Percentiles rank a stretch among this genome's conserved stretches.
Conservation (phyloP, 2,329 filamentous ascomycete genomes). For the Harringtonia lauricola region DNA sequence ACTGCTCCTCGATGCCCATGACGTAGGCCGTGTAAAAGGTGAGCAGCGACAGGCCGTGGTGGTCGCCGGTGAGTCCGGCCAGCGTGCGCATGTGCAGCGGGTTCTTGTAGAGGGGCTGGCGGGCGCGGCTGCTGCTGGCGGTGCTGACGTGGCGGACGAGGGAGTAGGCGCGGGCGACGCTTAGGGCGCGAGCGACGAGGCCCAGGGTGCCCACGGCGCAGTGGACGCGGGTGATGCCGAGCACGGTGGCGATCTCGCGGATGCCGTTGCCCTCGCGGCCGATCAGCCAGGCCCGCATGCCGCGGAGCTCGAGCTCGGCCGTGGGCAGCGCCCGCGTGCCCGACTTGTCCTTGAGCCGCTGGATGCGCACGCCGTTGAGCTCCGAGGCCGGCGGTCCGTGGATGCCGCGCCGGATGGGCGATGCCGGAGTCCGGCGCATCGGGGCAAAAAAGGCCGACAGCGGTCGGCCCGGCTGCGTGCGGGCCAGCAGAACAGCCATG, state of each 20-base stretch:
- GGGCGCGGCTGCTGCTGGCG: constrained; percentile 29
- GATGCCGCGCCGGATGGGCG: constrained; percentile 15
- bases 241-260: constrained; percentile 54
- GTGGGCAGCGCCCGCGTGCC: constrained; percentile 61
- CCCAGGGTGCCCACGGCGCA: constrained; percentile 41
- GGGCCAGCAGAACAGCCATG: constrained; percentile 54
- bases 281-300: constrained; percentile 54
- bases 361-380: constrained; percentile 57
- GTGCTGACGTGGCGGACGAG: constrained; percentile 42
- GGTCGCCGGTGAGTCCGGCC: constrained; percentile 42
- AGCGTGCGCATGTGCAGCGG: constrained; percentile 47
- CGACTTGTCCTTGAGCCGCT: constrained; percentile 61
- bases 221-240: constrained; percentile 56
- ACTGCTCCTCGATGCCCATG: constrained; percentile 37
- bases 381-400: constrained; percentile 23
- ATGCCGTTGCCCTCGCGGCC: constrained; percentile 57
- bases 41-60: constrained; percentile 45
- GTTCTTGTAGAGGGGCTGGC: constrained; percentile 37
- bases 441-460: constrained; percentile 57
- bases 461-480: constrained; percentile 34
- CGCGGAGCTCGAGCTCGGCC: constrained; percentile 55
- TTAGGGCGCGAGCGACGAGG: constrained; percentile 43
- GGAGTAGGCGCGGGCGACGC: constrained; percentile 46
- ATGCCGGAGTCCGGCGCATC: constrained; percentile 30
- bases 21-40: constrained; percentile 40